Evolutionary conservation across 148 eudicot species (phyloP), one percentile per base, ranked within the genome.

Genomic region (Salicornia ramosissima): DNA sequence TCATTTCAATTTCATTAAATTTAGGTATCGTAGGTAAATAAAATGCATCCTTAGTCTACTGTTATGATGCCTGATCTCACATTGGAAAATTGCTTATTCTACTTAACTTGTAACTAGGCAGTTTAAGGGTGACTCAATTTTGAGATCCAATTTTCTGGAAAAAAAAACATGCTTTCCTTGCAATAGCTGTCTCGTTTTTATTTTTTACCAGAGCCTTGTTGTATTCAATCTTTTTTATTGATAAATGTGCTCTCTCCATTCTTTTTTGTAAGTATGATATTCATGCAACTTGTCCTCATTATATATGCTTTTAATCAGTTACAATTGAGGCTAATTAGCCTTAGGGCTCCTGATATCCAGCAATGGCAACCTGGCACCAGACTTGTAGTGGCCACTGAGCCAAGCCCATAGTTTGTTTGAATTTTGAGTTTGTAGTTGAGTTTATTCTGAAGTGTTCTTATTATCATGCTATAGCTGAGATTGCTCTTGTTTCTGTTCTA

Each of bases 401-500:
- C n/a, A n/a, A n/a, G n/a, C n/a, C n/a, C n/a, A n/a, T n/a, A n/a
- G n/a, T n/a, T n/a, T 59, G 42, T 33, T 16, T 59, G 16, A 18
- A 9, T 59, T 5, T 9, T 30, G 39, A 31, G 42, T 15, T 24
- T 14, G 1, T 15, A 30, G 36, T 12, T 40, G 29, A 42, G 5
- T 39, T 42, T 2, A 25, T 36, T 39, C 0, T 22, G n/a, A 62
- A 39, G 18, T 36, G 1, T 5, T 21, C 16, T 8, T 61, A 33
- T 40, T 40, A 3, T 40, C n/a, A 40, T 36, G 47, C n/a, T 63
- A 24, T 22, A 36, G 15, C 72, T 71, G 43, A 66, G 36, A 40
- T 36, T 21, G 29, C 65, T 50, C 22, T 11, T 64, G 9, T 47
- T 71, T 31, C 43, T 58, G 1, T 73, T 62, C 71, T 21, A 64